Evolutionary conservation across 768 basidiomycete genomes (phyloP).

Genomic region (Crepidotus variabilis): DNA sequence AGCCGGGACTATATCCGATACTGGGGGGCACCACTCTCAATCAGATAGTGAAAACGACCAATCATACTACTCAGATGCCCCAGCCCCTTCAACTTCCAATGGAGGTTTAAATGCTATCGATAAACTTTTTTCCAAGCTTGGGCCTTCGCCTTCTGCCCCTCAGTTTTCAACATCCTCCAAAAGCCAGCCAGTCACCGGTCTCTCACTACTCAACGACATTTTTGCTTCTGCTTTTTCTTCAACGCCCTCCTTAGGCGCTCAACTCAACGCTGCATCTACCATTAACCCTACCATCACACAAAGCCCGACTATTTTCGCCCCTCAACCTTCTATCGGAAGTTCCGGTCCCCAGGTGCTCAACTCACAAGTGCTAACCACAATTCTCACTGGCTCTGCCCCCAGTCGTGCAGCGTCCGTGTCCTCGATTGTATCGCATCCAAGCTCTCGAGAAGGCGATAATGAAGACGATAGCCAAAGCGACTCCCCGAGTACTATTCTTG

Average conservation of each 20-base stretch:
- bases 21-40: constrained; percentile 7
- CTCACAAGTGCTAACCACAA: constrained; percentile 59
- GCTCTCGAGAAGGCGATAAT: constrained; percentile 56
- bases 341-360: constrained; percentile 63
- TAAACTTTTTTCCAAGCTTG: constrained; percentile 44
- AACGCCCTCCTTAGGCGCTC: background rate
- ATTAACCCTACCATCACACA: constrained; percentile 6
- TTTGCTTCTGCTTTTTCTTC: constrained; percentile 73
- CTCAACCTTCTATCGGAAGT: constrained; percentile 35
- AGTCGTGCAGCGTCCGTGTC: constrained; percentile 38
- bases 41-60: constrained; percentile 27
- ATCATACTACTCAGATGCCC: constrained; percentile 20
- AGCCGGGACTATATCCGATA: constrained; percentile 9
- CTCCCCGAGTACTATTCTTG: constrained; percentile 38
- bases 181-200: constrained; percentile 43
- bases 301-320: constrained; percentile 13
- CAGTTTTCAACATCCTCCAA: constrained; percentile 19
- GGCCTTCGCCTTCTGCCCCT: constrained; percentile 18
- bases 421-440: constrained; percentile 37
- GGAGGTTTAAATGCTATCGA: constrained; percentile 39
- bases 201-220: constrained; percentile 60
- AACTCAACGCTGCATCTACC: background rate
- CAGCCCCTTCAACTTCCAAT: constrained; percentile 15
- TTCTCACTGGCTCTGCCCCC: constrained; percentile 54
- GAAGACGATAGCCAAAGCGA: constrained; percentile 41